Conservation (phyloP, 2,329 filamentous ascomycete genomes). For the Diplocarpon rosae region DNA sequence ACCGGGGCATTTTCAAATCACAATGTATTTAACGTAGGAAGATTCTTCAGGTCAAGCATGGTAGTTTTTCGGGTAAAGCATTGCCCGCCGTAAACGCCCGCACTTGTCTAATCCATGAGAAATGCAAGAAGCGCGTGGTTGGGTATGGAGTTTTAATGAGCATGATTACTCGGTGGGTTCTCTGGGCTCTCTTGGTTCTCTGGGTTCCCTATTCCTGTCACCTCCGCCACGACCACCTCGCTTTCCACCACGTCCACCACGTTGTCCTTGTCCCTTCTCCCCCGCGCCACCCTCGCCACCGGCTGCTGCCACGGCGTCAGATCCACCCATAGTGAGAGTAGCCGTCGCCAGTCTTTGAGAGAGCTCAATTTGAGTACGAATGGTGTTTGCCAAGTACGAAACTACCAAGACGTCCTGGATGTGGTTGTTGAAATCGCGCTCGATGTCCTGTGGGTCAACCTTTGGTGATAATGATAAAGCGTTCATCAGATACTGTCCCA, state of each 20-base stretch:
- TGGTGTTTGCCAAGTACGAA: constrained; percentile 95
- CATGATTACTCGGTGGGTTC: constrained; percentile 28
- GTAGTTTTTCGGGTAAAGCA: constrained; percentile 22
- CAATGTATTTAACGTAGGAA: no score
- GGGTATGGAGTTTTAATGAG: constrained; percentile 8
- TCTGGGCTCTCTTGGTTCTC: constrained; percentile 42
- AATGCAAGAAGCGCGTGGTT: constrained; percentile 23
- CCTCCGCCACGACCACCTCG: constrained; percentile 24
- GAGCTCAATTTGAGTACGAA: constrained; percentile 96
- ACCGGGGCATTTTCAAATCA: no score
- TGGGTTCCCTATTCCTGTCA: constrained; percentile 30
- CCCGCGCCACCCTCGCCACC: constrained; percentile 33
- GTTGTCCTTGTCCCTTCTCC: constrained; percentile 37
- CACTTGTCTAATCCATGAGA: constrained; percentile 28
- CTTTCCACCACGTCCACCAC: constrained; percentile 28
- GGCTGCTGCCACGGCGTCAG: constrained; percentile 29
- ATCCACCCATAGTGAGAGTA: constrained; percentile 47
- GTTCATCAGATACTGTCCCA: constrained; percentile 93
- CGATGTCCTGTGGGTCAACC: constrained; percentile 81
- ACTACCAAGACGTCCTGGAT: constrained; percentile 98
- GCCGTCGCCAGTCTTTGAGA: constrained; percentile 89
- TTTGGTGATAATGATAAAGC: constrained; percentile 88
- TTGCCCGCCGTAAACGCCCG: constrained; percentile 40
- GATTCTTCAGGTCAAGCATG: constrained; percentile 11
- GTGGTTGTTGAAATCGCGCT: constrained; percentile 99